Conservation (phyloP, 2,329 filamentous ascomycete genomes). For the Ramularia collo-cygni region DNA sequence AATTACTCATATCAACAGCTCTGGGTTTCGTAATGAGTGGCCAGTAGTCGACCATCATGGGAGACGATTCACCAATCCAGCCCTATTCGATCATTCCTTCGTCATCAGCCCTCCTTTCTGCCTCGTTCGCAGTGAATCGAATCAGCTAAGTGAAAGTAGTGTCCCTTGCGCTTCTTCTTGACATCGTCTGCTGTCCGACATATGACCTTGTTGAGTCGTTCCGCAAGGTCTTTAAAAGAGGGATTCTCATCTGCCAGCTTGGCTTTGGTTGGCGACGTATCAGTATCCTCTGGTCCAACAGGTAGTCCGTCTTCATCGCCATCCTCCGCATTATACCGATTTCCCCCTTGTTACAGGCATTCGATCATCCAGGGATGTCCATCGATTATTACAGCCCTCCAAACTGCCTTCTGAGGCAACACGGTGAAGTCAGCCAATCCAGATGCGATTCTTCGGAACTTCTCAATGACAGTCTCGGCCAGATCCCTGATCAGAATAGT, state of each 20-base stretch:
- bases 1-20: too few species aligned
- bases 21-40: too few species aligned
- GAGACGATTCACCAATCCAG: slow-evolving; percentile 64
- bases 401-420: slow-evolving; percentile 54
- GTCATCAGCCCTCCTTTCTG: slow-evolving; percentile 35
- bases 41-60: slow-evolving; percentile 58
- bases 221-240: slow-evolving; percentile 52
- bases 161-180: slow-evolving; percentile 49
- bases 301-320: slow-evolving; percentile 44
- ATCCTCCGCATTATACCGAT: slow-evolving; percentile 22
- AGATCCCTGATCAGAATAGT: slow-evolving; percentile 80
- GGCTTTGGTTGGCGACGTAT: slow-evolving; percentile 32
- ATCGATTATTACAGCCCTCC: slow-evolving; percentile 42
- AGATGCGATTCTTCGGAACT: slow-evolving; percentile 57
- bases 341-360: slow-evolving; percentile 31
- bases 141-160: slow-evolving; percentile 75
- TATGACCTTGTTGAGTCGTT: slow-evolving; percentile 63
- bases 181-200: slow-evolving; percentile 58
- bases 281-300: slow-evolving; percentile 27
- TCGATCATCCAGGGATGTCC: slow-evolving; percentile 39
- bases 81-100: slow-evolving; percentile 61
- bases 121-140: slow-evolving; percentile 40
- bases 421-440: slow-evolving; percentile 59
- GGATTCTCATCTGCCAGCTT: slow-evolving; percentile 42
- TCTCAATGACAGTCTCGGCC: slow-evolving; percentile 69